Percentiles rank a stretch among this genome's conserved stretches.
phyloP scores from a whole-genome alignment of 2,329 filamentous ascomycete species.

The Davidsoniella australis region DNA sequence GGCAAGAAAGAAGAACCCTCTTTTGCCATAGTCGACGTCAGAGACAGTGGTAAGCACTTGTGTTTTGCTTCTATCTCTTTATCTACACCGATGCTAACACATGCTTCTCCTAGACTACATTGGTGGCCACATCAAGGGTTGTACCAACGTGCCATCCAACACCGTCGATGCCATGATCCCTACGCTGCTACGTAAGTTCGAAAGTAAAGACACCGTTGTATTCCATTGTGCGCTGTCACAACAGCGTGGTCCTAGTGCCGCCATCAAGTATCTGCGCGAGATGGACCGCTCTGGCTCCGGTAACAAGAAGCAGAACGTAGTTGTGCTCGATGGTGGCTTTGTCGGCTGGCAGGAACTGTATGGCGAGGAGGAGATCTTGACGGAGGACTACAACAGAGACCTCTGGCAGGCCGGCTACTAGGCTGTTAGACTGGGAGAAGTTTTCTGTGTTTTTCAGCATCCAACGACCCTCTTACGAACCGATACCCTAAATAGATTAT shows the following conservation, averaged over 20 bases:
- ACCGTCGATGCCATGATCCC: slow-evolving; percentile 63
- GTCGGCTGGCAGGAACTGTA: slow-evolving; percentile 74
- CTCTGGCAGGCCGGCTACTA: slow-evolving; percentile 39
- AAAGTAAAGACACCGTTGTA: slow-evolving; percentile 65
- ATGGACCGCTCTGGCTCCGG: neutral
- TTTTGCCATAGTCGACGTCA: slow-evolving; percentile 72
- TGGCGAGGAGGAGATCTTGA: slow-evolving; percentile 62
- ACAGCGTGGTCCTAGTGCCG: slow-evolving; percentile 73
- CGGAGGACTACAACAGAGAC: slow-evolving; percentile 70
- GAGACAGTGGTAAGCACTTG: slow-evolving; percentile 50
- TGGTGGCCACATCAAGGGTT: slow-evolving; percentile 72
- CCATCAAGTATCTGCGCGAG: slow-evolving; percentile 53
- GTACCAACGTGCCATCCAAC: slow-evolving; percentile 55
- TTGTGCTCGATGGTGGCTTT: slow-evolving; percentile 72
- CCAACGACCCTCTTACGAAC: neutral
- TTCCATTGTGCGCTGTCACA: slow-evolving; percentile 93
- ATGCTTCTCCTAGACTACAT: slow-evolving; percentile 53
- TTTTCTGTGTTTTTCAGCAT: neutral
- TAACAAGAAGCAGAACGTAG: slow-evolving; percentile 48
- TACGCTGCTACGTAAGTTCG: slow-evolving; percentile 62
- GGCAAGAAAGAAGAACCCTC: slow-evolving; percentile 17
- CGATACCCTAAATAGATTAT: too few species aligned
- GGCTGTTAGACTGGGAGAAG: neutral
- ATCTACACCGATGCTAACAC: neutral
- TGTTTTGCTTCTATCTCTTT: neutral